Evolutionary conservation across 768 basidiomycete genomes (phyloP).

Genomic region (Tricholoma bakamatsutake): DNA sequence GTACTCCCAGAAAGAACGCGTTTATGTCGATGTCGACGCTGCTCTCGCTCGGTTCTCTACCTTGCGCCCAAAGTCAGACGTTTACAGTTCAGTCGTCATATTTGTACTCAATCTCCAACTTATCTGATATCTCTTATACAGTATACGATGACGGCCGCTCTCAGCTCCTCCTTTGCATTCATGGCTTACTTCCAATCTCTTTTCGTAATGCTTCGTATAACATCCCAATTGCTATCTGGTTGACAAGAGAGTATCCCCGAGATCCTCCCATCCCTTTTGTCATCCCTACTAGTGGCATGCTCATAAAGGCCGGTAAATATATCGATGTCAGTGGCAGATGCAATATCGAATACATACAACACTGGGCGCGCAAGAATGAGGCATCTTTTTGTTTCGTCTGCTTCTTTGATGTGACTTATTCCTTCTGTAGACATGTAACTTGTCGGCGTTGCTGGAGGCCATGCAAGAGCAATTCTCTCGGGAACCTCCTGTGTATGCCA

Average conservation of each 20-base stretch:
- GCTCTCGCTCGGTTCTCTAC: slow-evolving; percentile 48
- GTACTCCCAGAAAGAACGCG: slow-evolving; percentile 50
- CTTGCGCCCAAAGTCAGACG: slow-evolving; percentile 73
- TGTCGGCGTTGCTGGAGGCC: slow-evolving; percentile 67
- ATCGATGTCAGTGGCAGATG: slow-evolving; percentile 82
- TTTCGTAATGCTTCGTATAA: slow-evolving; percentile 79
- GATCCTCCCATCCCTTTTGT: slow-evolving; percentile 85
- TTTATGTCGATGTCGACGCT: slow-evolving; percentile 58
- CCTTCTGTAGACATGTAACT: slow-evolving; percentile 59
- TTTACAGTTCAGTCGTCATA: slow-evolving; percentile 53
- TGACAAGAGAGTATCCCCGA: slow-evolving; percentile 79
- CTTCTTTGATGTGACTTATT: slow-evolving; percentile 7
- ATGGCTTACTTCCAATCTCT: slow-evolving; percentile 86
- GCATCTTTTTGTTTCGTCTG: slow-evolving; percentile 37
- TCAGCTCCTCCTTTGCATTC: slow-evolving; percentile 83
- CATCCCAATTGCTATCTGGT: slow-evolving; percentile 88
- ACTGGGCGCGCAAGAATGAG: slow-evolving; percentile 84
- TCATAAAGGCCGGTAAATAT: slow-evolving; percentile 67
- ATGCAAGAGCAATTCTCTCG: slow-evolving; percentile 81
- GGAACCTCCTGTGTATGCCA: slow-evolving; percentile 87
- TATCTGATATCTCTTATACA: slow-evolving; percentile 25
- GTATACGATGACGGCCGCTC: slow-evolving; percentile 94
- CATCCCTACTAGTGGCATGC: slow-evolving; percentile 87
- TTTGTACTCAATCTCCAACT: slow-evolving; percentile 1
- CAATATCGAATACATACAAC: slow-evolving; percentile 57